These are phyloP conservation scores for Pleurotus giganteus DNA, from an alignment of 768 basidiomycete species.

Conservation along the genomic window DNA sequence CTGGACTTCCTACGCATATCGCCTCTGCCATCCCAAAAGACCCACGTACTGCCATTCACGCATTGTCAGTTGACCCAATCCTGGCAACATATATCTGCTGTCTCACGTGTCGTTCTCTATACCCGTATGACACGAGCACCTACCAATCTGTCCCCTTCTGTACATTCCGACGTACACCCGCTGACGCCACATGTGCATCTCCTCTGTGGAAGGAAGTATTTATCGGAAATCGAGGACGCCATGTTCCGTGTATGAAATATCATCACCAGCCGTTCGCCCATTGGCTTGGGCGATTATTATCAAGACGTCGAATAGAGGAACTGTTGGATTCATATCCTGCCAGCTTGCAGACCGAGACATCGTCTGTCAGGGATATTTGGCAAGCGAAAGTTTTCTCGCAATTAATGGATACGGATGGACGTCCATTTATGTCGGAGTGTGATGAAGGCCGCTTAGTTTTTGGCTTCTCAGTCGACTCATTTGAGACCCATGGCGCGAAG, in stretches of 20 bases:
- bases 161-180: not conserved
- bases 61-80: too few relatives aligned
- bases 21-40: too few relatives aligned
- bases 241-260: not conserved
- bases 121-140: conserved; percentile 13
- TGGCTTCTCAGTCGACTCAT: not conserved
- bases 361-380: not conserved
- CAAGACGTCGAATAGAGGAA: not conserved
- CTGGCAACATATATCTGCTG: too few relatives aligned
- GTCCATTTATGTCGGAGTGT: not conserved
- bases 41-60: too few relatives aligned
- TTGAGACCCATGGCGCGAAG: not conserved
- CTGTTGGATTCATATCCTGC: not conserved
- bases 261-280: not conserved
- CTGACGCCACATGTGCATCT: not conserved
- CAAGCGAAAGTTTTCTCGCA: not conserved
- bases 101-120: too few relatives aligned
- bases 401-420: not conserved
- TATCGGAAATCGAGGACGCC: not conserved
- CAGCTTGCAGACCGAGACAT: not conserved
- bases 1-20: not conserved
- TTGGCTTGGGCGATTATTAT: conserved; percentile 5
- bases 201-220: conserved; percentile 2
- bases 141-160: conserved; percentile 4
- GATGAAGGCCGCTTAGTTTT: not conserved